phyloP scores from a whole-genome alignment of 2,329 filamentous ascomycete genomes.

The Phialophora chinensis region DNA sequence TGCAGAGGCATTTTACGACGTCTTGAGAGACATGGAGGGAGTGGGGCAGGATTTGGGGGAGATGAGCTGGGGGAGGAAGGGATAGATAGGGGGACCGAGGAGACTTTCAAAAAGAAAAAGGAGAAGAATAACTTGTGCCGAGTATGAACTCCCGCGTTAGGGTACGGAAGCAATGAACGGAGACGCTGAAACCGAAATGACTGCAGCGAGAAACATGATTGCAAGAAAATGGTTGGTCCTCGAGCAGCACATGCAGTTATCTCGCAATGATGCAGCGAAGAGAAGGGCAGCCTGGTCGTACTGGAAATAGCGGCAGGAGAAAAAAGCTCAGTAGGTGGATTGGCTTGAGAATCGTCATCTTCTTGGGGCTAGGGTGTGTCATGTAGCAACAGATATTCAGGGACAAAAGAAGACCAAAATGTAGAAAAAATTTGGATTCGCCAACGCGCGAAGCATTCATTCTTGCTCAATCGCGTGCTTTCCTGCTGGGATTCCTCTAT shows the following conservation, averaged over 20 bases:
- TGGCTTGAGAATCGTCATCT: background rate
- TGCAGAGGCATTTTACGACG: conserved; percentile 54
- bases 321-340: background rate
- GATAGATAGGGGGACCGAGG: background rate
- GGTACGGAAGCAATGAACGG: background rate
- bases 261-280: background rate
- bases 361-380: background rate
- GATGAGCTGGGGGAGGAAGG: conserved; percentile 34
- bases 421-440: background rate
- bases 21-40: conserved; percentile 41
- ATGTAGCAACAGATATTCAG: conserved; percentile 1
- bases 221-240: background rate
- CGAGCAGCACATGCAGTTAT: background rate
- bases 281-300: background rate
- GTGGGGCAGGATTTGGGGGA: conserved; percentile 35
- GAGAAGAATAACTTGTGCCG: background rate
- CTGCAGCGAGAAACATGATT: background rate
- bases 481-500: background rate
- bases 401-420: background rate
- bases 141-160: background rate
- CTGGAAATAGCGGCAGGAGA: background rate
- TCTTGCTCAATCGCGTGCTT: background rate
- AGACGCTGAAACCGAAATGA: background rate
- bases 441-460: background rate
- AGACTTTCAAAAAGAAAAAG: background rate